These are phyloP conservation scores for Clohesyomyces aquaticus DNA, from an alignment of 495 filamentous ascomycete genomes.

Conservation along the genomic window DNA sequence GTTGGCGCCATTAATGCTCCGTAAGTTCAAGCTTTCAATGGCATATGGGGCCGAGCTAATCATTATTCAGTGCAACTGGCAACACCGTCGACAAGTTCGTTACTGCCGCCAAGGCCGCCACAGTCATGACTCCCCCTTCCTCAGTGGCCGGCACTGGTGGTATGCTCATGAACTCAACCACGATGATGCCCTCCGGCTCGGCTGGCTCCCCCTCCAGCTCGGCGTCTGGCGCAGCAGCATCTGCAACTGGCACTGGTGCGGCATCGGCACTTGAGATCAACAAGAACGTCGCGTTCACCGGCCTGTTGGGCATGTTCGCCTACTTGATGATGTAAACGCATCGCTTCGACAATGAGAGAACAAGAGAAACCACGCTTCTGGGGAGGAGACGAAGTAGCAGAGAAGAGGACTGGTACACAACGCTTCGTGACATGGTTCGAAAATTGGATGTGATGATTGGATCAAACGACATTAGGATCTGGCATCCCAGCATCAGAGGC, in stretches of 20 bases:
- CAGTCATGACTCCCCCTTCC: slow-evolving; percentile 5
- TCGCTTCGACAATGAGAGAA: not conserved
- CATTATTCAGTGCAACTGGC: slow-evolving; percentile 6
- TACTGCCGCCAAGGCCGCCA: not conserved
- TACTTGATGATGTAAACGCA: slow-evolving; percentile 26
- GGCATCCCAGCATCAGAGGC: slow-evolving; percentile 23
- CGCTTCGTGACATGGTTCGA: not conserved
- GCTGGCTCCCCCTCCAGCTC: not conserved
- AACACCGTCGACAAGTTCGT: slow-evolving; percentile 28
- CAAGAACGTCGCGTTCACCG: slow-evolving; percentile 21
- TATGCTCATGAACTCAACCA: slow-evolving; percentile 18
- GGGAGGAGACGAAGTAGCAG: not conserved
- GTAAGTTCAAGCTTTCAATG: slow-evolving; percentile 25
- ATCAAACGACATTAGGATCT: slow-evolving; percentile 22
- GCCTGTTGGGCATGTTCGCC: slow-evolving; percentile 27
- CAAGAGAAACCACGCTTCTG: not conserved
- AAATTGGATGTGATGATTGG: not conserved
- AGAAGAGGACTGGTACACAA: not conserved
- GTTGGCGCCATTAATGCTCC: slow-evolving; percentile 55
- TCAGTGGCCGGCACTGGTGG: slow-evolving; percentile 12
- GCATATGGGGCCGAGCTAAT: slow-evolving; percentile 10
- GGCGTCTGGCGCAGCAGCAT: slow-evolving; percentile 24
- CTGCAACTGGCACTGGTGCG: not conserved
- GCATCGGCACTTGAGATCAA: not conserved
- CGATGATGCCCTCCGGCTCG: not conserved